Conservation (phyloP, 2,329 filamentous ascomycete species). For the Coniosporium tulheliwenetii region DNA sequence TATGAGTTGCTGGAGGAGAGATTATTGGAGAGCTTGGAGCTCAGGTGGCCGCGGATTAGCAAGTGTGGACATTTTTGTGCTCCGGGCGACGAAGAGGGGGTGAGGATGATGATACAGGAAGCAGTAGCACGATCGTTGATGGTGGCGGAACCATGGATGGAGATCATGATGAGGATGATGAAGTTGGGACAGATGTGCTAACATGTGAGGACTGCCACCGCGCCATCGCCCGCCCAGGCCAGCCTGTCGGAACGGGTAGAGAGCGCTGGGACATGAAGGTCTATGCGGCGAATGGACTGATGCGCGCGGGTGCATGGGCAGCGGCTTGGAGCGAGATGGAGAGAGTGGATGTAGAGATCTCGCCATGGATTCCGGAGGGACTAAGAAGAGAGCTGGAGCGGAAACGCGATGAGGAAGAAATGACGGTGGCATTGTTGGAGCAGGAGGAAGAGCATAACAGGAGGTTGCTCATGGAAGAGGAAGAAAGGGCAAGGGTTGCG, state of each 20-base stretch:
- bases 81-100: constrained; percentile 29
- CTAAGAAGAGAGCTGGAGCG: constrained; percentile 43
- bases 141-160: constrained; percentile 9
- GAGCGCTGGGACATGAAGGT: constrained; percentile 68
- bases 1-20: constrained; percentile 69
- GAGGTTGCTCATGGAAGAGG: constrained; percentile 8
- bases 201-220: constrained; percentile 18
- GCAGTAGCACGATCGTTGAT: constrained; percentile 4
- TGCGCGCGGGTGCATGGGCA: constrained; percentile 81
- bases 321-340: constrained; percentile 98
- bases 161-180: constrained; percentile 16
- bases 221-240: constrained; percentile 18
- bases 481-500: constrained; percentile 2
- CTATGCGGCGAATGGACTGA: constrained; percentile 87
- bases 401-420: constrained; percentile 27
- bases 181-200: constrained; percentile 6
- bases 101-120: constrained; percentile 1
- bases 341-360: constrained; percentile 85
- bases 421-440: constrained; percentile 9
- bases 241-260: constrained; percentile 20
- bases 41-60: constrained; percentile 53
- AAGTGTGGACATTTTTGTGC: constrained; percentile 65
- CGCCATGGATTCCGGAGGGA: constrained; percentile 50
- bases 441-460: constrained; percentile 14
- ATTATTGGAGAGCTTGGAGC: constrained; percentile 57